Conservation (phyloP, 2,329 filamentous ascomycete species). For the Trichoderma brevicompactum region DNA sequence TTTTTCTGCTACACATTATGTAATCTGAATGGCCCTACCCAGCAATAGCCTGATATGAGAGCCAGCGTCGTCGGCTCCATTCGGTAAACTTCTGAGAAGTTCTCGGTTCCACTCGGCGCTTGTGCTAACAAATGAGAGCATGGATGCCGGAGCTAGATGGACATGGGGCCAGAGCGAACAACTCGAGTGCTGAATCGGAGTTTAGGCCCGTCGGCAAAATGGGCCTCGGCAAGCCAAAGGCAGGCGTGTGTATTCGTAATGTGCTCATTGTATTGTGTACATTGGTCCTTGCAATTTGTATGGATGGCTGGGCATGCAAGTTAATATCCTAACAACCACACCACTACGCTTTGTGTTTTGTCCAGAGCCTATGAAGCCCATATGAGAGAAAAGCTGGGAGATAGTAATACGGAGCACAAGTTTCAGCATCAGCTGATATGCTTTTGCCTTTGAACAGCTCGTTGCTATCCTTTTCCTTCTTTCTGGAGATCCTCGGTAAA, state of each 20-base stretch:
- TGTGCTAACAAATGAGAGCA: slow-evolving; percentile 22
- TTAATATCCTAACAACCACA: slow-evolving; percentile 4
- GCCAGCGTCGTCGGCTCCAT: slow-evolving; percentile 13
- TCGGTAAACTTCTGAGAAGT: slow-evolving; percentile 23
- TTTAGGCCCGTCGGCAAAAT: slow-evolving; percentile 28
- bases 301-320: neutral
- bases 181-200: slow-evolving; percentile 24
- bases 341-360: slow-evolving; percentile 2
- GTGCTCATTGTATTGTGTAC: slow-evolving; percentile 9
- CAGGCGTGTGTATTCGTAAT: neutral
- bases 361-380: neutral
- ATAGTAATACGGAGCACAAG: no score
- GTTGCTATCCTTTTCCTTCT: no score
- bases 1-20: slow-evolving; percentile 5
- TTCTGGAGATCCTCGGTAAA: no score
- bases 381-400: no score
- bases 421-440: no score
- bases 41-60: slow-evolving; percentile 17
- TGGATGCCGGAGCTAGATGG: slow-evolving; percentile 25
- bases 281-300: neutral
- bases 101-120: slow-evolving; percentile 25
- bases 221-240: slow-evolving; percentile 11
- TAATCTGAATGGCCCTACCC: slow-evolving; percentile 15
- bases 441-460: no score
- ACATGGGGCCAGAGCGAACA: neutral